Evolutionary conservation across 2,329 filamentous ascomycete species (phyloP).

Genomic region (Botrytis pseudocinerea): DNA sequence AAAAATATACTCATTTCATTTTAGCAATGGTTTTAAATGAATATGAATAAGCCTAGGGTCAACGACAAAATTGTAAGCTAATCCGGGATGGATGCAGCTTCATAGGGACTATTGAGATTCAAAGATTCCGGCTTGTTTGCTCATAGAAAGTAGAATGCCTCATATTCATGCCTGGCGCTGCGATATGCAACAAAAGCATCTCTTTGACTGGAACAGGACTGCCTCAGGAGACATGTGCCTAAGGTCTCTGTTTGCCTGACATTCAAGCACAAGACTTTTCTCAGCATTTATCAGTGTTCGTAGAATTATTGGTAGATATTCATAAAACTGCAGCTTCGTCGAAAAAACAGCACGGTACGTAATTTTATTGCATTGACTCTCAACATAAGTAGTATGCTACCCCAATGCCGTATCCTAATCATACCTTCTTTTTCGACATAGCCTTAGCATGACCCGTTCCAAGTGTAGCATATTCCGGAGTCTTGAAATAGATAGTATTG

Average conservation of each 20-base stretch:
- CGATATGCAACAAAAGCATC: slow-evolving; percentile 2
- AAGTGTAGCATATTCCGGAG: slow-evolving; percentile 31
- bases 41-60: not conserved
- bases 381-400: not conserved
- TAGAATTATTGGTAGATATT: not conserved
- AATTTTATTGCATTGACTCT: not conserved
- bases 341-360: not conserved
- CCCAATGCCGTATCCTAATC: not conserved
- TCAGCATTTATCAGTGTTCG: not conserved
- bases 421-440: slow-evolving; percentile 34
- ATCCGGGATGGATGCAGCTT: not conserved
- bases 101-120: not conserved
- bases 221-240: not conserved
- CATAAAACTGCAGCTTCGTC: not conserved
- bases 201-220: not conserved
- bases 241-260: not conserved
- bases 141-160: not conserved
- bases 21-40: not conserved
- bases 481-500: slow-evolving; percentile 35
- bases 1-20: not conserved
- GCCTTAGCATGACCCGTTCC: slow-evolving; percentile 31
- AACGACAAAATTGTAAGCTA: too few species aligned
- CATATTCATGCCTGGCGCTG: slow-evolving; percentile 11
- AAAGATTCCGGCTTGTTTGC: not conserved
- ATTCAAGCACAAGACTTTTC: not conserved